Evolutionary conservation across 2,329 filamentous ascomycete genomes (phyloP).

Genomic region (Paraphoma chrysanthemicola): DNA sequence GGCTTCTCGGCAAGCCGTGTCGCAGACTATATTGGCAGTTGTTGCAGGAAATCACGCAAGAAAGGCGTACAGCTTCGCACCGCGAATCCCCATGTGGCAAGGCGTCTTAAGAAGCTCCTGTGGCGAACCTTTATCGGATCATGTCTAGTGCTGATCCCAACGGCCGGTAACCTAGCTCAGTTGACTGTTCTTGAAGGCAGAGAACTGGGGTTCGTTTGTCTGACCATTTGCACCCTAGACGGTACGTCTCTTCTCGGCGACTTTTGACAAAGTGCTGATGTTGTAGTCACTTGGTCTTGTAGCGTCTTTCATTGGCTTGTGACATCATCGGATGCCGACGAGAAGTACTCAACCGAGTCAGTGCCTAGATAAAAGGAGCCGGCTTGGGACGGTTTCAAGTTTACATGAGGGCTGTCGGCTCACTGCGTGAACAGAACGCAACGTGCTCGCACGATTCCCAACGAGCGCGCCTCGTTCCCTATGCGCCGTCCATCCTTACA

Average conservation of each 20-base stretch:
- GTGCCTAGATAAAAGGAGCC: constrained; percentile 1
- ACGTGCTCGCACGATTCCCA: background rate
- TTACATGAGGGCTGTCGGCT: background rate
- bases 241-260: constrained; percentile 30
- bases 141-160: constrained; percentile 48
- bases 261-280: constrained; percentile 1
- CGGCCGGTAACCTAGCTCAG: constrained; percentile 46
- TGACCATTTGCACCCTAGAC: constrained; percentile 50
- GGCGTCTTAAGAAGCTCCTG: constrained; percentile 34
- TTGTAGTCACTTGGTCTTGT: constrained; percentile 44
- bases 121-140: constrained; percentile 42
- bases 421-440: background rate
- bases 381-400: background rate
- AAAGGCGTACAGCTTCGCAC: constrained; percentile 12
- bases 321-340: constrained; percentile 26
- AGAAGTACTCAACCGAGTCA: constrained; percentile 14
- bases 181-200: constrained; percentile 38
- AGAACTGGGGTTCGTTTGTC: constrained; percentile 52
- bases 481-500: background rate
- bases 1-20: constrained; percentile 19
- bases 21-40: constrained; percentile 17
- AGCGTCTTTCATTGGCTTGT: constrained; percentile 47
- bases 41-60: constrained; percentile 8
- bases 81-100: constrained; percentile 23
- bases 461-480: background rate